Base-by-base conservation (phyloP, 2,329 filamentous ascomycete genomes). In the Tolypocladium nubicola region DNA sequence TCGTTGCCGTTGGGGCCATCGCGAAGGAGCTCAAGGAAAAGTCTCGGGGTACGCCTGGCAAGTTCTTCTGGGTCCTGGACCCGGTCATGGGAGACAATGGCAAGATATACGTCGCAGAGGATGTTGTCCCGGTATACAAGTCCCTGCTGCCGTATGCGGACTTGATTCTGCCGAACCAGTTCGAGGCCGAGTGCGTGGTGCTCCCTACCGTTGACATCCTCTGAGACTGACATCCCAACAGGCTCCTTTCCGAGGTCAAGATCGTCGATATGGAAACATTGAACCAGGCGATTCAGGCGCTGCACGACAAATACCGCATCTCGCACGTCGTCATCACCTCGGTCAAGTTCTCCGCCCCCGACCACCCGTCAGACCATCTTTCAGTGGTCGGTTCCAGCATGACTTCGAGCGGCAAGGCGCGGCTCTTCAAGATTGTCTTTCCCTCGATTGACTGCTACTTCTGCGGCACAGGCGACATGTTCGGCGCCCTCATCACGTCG, bases 71-170 rank as follows among this genome's bases (percentile, higher is more conserved):
- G 93, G 90, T 96, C 3, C 80, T 99, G 33, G 94, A 99, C 70
- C 94, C 95, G 0, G 94, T 99, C 53, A 99, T 99, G 94, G 94
- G 94, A 37, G 94, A 99, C 70, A 91, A 97, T 66, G 94, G 91
- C 54, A 84, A 82, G 63, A 79, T 99, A 14, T 99, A 99, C 68
- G 93, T 99, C 9, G 89, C 87, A 7, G 86, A 93, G 65, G 90
- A 96, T 62, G 90, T 96, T 4, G 89, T 97, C 19, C 92, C 92
- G 0, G 91, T 89, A 16, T 99, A 97, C 72, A 93, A 90, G 73
- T 78, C 78, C 30, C 78, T 96, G 58, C 77, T 97, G 26, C 80
- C 80, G 40, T 81, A 93, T 65, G 93, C 94, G 2, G 94, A 99
- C 71, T 72, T 99, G 63, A 95, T 99, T 57, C 75, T 97, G 19